A percentile compares a stretch with the other conserved stretches of the same genome.
phyloP scores from a whole-genome alignment of 202 grass and related monocot species.

The Dendrocalamus latiflorus region DNA sequence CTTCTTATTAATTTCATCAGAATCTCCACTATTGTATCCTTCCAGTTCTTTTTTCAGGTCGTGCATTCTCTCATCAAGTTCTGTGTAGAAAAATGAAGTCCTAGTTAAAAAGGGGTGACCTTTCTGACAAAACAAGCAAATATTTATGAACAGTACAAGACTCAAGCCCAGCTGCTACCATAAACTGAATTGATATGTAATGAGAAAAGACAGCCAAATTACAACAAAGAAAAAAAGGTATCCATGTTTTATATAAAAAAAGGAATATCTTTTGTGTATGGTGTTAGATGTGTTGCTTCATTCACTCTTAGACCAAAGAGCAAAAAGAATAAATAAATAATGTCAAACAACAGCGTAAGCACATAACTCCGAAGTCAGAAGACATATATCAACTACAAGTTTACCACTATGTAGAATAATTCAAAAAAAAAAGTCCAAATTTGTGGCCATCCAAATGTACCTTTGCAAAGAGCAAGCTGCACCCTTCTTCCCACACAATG shows the following conservation, averaged over 20 bases:
- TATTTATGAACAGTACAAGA: not conserved
- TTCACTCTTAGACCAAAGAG: not conserved
- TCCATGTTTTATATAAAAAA: not conserved
- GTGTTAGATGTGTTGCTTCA: not conserved
- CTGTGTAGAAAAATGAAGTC: constrained; percentile 32
- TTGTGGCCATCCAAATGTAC: constrained; percentile 22
- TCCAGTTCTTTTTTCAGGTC: constrained; percentile 89
- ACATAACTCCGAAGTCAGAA: not conserved
- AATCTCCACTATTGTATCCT: constrained; percentile 65
- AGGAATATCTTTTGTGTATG: not conserved
- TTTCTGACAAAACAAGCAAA: not conserved
- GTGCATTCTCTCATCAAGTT: constrained; percentile 92
- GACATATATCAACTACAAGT: not conserved
- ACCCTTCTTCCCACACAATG: constrained; percentile 86
- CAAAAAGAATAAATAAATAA: not conserved
- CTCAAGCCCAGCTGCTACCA: not conserved
- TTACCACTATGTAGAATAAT: not conserved
- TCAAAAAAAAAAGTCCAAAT: not conserved
- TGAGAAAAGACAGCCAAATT: not conserved
- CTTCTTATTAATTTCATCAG: constrained; percentile 79
- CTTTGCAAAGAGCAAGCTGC: constrained; percentile 90
- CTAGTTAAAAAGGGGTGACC: not conserved
- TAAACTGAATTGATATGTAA: not conserved
- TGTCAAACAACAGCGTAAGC: not conserved
- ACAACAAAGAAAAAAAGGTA: not conserved